Percentiles rank a stretch among this genome's conserved stretches.
phyloP scores from a whole-genome alignment of 345 rosid species.

The Gossypioides kirkii region DNA sequence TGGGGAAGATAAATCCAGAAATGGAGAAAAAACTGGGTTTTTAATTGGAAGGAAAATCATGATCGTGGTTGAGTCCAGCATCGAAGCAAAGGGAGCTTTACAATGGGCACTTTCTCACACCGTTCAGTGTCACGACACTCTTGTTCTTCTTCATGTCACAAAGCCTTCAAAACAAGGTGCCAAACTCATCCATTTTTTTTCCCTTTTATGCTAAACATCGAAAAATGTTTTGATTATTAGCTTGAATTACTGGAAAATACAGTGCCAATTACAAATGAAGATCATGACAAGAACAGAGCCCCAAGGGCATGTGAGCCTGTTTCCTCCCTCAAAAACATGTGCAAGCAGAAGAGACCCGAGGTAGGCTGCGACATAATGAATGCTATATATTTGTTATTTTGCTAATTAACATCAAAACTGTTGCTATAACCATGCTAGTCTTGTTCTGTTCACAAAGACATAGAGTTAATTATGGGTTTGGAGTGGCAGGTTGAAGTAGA shows the following conservation, averaged over 20 bases:
- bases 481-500: conserved; percentile 54
- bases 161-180: conserved; percentile 55
- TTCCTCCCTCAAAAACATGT: conserved; percentile 48
- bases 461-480: not conserved
- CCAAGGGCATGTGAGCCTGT: conserved; percentile 50
- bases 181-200: not conserved
- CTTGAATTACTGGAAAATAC: conserved; percentile 4
- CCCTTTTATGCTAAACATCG: not conserved
- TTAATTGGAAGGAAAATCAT: conserved; percentile 61
- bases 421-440: not conserved
- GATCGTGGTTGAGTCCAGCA: conserved; percentile 79
- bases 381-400: no score
- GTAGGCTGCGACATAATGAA: conserved; percentile 24
- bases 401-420: no score
- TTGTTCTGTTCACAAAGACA: not conserved
- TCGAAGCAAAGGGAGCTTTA: conserved; percentile 70
- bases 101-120: conserved; percentile 92
- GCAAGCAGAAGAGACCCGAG: conserved; percentile 76
- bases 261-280: conserved; percentile 26
- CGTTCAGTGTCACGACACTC: conserved; percentile 62
- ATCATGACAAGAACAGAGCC: conserved; percentile 33
- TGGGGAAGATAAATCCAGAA: conserved; percentile 6
- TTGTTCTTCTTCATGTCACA: conserved; percentile 62
- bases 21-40: conserved; percentile 12
- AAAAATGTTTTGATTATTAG: not conserved